phyloP scores from a whole-genome alignment of 352 stramenopile genomes.

The Pythium monospermum region DNA sequence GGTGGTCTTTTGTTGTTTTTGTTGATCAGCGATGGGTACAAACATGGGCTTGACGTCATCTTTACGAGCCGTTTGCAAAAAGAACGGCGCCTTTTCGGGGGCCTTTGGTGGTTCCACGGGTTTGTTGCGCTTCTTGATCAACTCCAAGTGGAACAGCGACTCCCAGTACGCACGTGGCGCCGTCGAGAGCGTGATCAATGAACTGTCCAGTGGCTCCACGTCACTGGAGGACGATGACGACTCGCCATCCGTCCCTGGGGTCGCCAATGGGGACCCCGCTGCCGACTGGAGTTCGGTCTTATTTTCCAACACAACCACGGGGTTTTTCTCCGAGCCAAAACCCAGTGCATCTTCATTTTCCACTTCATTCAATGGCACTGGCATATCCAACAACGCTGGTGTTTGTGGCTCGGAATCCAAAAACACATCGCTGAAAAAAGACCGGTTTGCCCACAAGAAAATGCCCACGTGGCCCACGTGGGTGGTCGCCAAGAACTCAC shows the following conservation, averaged over 20 bases:
- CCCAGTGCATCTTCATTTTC: conserved; percentile 62
- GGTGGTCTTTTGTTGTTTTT: conserved; percentile 24
- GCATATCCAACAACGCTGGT: conserved; percentile 90
- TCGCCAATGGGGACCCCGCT: not conserved
- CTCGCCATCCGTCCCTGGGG: conserved; percentile 27
- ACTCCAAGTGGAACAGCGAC: conserved; percentile 89
- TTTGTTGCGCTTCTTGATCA: conserved; percentile 96
- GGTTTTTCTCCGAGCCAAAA: conserved; percentile 50
- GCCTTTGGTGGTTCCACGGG: conserved; percentile 93
- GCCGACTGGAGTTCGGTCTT: not conserved
- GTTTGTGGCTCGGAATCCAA: conserved; percentile 63
- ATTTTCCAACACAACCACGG: conserved; percentile 26
- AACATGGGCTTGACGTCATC: conserved; percentile 78
- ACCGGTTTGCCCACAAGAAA: conserved; percentile 94
- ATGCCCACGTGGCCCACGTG: conserved; percentile 90
- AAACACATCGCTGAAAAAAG: conserved; percentile 91
- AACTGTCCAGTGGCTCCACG: conserved; percentile 51
- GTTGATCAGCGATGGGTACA: conserved; percentile 32
- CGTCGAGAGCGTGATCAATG: conserved; percentile 71
- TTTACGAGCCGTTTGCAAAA: conserved; percentile 89
- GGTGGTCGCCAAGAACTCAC: conserved; percentile 95
- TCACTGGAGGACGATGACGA: conserved; percentile 25
- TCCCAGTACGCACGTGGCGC: conserved; percentile 86
- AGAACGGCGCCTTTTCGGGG: conserved; percentile 93
- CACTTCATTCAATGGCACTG: conserved; percentile 81